Evolutionary conservation across 2,329 filamentous ascomycete genomes (phyloP), one percentile per base, ranked within the genome.

Genomic region (Botrytis medusae): DNA sequence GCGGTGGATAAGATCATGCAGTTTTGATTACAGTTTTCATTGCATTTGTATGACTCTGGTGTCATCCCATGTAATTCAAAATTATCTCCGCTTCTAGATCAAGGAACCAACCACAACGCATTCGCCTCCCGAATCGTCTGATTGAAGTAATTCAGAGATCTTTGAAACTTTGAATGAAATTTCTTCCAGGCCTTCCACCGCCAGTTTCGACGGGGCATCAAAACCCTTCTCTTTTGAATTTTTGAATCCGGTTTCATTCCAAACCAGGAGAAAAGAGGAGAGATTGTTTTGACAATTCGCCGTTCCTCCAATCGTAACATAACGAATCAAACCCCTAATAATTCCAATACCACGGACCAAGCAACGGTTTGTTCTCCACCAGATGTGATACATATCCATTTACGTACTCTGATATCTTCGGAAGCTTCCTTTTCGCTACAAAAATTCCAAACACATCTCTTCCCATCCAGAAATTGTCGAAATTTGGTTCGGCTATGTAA

Each of bases 351-450:
- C 61, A 63, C 61, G 40, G 61, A 44, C 61, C n/a, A 63, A 63
- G n/a, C 29, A 63, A 40, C 61, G 40, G n/a, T 63, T 63, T 44
- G 37, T 63, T 40, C 61, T 29, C 61, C 61, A 63, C 61, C 32
- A 44, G 16, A 63, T 44, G n/a, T 63, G 40, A 63, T 63, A 63
- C 61, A 32, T 63, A 44, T 44, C 61, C 61, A 63, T 63, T 63
- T 14, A 60, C 32, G 37, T 60, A 2, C 32, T 34, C 16, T 32
- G 25, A 22, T 44, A 32, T 44, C n/a, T 32, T 22, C 25, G n/a
- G 20, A 57, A 57, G 10, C 42, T 44, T 63, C n/a, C 40, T 42
- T 22, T 44, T 63, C 18, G 40, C 40, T 20, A 63, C n/a, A 29
- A 14, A 20, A 40, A n/a, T 44, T 20, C 40, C 61, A 63, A 57